Percentiles rank a stretch among this genome's conserved stretches.
These are phyloP conservation scores for Coccomyxa sp. DNA, from an alignment of 139 green algal species.

Conservation along the genomic window DNA sequence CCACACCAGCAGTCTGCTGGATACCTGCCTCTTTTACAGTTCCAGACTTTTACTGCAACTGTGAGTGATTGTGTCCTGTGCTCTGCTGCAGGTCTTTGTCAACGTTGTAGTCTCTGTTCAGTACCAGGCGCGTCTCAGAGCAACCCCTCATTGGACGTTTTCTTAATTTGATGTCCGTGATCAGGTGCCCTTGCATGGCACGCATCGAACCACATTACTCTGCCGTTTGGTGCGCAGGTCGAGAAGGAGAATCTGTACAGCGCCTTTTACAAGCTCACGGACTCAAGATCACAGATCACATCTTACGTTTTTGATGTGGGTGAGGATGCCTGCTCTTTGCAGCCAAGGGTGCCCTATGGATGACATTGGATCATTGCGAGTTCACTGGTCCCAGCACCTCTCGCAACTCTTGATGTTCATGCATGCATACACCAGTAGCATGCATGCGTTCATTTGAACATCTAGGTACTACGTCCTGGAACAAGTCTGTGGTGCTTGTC, in stretches of 20 bases:
- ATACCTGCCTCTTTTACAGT: constrained; percentile 1
- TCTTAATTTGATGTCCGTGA: not conserved
- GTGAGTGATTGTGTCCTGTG: not conserved
- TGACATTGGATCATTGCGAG: not conserved
- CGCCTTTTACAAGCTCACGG: constrained; percentile 80
- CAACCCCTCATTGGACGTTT: not conserved
- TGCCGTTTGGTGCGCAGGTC: constrained; percentile 19
- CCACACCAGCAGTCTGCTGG: constrained; percentile 18
- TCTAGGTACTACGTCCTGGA: too few species aligned
- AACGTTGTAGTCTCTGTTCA: constrained; percentile 74
- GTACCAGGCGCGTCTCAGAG: constrained; percentile 49
- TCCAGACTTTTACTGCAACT: constrained; percentile 30
- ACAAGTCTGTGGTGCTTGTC: not conserved
- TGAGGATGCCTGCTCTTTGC: not conserved
- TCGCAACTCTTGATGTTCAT: too few species aligned
- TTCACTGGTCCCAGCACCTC: too few species aligned
- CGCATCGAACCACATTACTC: not conserved
- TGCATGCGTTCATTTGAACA: too few species aligned
- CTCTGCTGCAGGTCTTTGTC: constrained; percentile 50
- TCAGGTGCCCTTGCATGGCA: not conserved
- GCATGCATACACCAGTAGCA: too few species aligned
- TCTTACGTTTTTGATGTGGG: constrained; percentile 69
- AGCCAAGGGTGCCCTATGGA: not conserved
- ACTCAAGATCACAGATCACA: constrained; percentile 52
- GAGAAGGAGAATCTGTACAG: constrained; percentile 57